phyloP scores from a whole-genome alignment of 768 basidiomycete genomes.

The Mycena latifolia region DNA sequence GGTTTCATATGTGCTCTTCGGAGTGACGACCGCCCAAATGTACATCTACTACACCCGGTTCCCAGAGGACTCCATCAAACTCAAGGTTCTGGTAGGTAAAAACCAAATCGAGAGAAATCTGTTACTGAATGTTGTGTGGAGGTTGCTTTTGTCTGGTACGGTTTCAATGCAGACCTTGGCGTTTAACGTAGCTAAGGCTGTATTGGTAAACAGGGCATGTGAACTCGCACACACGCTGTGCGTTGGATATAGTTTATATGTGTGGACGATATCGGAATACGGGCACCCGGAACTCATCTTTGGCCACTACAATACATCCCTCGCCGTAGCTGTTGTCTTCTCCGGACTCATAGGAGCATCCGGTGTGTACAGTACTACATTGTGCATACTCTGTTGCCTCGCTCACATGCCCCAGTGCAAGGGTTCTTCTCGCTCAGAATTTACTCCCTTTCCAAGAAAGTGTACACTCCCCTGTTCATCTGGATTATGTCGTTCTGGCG shows the following conservation, averaged over 20 bases:
- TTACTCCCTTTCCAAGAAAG: conserved; percentile 7
- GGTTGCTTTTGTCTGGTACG: conserved; percentile 23
- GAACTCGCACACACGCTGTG: conserved; percentile 13
- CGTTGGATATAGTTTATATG: conserved; percentile 5
- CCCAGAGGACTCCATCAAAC: conserved; percentile 10
- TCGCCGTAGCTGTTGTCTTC: not conserved
- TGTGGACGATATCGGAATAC: conserved; percentile 6
- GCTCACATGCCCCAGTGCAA: conserved; percentile 11
- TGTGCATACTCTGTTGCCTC: not conserved
- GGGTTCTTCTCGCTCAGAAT: conserved; percentile 16
- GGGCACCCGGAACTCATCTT: conserved; percentile 2
- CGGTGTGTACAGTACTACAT: conserved; percentile 1
- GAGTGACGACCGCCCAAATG: conserved; percentile 10
- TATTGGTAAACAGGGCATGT: conserved; percentile 10
- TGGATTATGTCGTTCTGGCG: not conserved
- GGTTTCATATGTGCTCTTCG: conserved; percentile 9
- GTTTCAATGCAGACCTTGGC: not conserved
- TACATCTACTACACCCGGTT: conserved; percentile 18
- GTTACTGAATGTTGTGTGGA: conserved; percentile 1
- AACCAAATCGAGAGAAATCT: not conserved
- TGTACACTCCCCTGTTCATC: conserved; percentile 8
- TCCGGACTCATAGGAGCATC: conserved; percentile 3
- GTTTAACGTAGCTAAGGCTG: not conserved
- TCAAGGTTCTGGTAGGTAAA: conserved; percentile 13
- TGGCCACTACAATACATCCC: not conserved